These are phyloP conservation scores for Elongisporangium anandrum DNA, from an alignment of 352 stramenopile species.

Conservation along the genomic window DNA sequence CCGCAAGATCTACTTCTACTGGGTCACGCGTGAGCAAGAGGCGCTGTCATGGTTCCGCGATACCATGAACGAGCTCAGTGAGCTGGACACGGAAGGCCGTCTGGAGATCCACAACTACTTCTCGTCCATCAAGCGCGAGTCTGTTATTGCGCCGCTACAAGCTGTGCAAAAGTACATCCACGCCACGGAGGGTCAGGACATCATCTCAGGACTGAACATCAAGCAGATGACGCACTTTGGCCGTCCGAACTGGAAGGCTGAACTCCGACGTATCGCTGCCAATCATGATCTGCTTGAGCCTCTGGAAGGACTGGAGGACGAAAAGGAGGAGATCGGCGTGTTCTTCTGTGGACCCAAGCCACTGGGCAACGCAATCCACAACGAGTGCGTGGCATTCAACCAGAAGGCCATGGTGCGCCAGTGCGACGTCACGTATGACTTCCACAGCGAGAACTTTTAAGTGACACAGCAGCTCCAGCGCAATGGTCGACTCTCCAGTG, in stretches of 20 bases:
- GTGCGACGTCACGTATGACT: conserved; percentile 54
- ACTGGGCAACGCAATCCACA: conserved; percentile 52
- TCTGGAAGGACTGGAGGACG: conserved; percentile 13
- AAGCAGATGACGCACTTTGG: conserved; percentile 80
- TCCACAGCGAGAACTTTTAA: conserved; percentile 72
- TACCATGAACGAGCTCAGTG: conserved; percentile 78
- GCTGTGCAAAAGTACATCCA: conserved; percentile 78
- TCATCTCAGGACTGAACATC: conserved; percentile 62
- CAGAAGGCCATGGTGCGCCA: conserved; percentile 26
- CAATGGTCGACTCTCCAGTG: no score
- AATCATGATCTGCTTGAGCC: conserved; percentile 35
- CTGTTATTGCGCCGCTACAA: conserved; percentile 49
- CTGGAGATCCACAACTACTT: conserved; percentile 86
- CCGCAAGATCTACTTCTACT: conserved; percentile 85
- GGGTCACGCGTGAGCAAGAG: conserved; percentile 71
- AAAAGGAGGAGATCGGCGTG: conserved; percentile 64
- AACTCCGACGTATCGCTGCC: conserved; percentile 47
- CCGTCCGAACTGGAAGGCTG: conserved; percentile 65
- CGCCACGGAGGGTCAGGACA: conserved; percentile 54
- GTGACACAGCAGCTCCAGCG: no score
- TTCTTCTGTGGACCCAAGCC: conserved; percentile 74
- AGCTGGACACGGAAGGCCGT: conserved; percentile 65
- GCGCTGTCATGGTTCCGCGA: conserved; percentile 75
- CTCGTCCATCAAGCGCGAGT: conserved; percentile 61
- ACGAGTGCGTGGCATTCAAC: conserved; percentile 57